Evolutionary conservation across 495 filamentous ascomycete genomes (phyloP).

Genomic region (Monascus purpureus): DNA sequence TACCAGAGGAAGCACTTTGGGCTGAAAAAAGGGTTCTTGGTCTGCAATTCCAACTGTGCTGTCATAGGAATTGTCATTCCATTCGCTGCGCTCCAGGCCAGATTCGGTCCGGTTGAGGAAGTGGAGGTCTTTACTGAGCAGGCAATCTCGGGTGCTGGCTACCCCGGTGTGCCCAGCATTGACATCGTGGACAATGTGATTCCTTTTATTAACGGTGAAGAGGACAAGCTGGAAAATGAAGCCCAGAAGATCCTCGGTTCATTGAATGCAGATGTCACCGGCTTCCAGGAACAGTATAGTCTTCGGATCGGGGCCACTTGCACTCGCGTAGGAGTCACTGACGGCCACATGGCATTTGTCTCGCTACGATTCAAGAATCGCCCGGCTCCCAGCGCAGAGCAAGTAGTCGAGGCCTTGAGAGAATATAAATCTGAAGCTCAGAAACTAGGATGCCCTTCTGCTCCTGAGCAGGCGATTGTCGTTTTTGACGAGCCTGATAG

Average conservation of each 20-base stretch:
- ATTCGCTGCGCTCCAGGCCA: constrained; percentile 67
- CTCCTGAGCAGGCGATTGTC: constrained; percentile 55
- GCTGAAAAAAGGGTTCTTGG: constrained; percentile 65
- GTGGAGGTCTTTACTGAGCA: constrained; percentile 81
- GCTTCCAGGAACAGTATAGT: constrained; percentile 46
- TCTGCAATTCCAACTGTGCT: constrained; percentile 85
- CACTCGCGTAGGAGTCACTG: constrained; percentile 69
- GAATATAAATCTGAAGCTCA: constrained; percentile 65
- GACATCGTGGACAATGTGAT: constrained; percentile 72
- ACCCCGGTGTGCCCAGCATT: constrained; percentile 68
- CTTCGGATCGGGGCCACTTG: constrained; percentile 66
- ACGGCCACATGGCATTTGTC: constrained; percentile 76
- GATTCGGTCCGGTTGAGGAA: constrained; percentile 58
- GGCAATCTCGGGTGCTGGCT: constrained; percentile 76
- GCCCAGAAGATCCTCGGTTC: constrained; percentile 71
- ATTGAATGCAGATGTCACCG: constrained; percentile 49
- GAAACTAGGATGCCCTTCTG: constrained; percentile 60
- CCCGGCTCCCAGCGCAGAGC: constrained; percentile 41
- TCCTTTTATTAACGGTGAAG: constrained; percentile 75
- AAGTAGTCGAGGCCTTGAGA: constrained; percentile 54
- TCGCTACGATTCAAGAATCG: constrained; percentile 56
- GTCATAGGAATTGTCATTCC: constrained; percentile 82
- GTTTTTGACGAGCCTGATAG: constrained; percentile 71
- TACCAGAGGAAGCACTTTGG: constrained; percentile 53
- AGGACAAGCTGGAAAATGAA: constrained; percentile 78